Base-by-base conservation (phyloP, 2,329 filamentous ascomycete species). In the Botrytis deweyae region DNA sequence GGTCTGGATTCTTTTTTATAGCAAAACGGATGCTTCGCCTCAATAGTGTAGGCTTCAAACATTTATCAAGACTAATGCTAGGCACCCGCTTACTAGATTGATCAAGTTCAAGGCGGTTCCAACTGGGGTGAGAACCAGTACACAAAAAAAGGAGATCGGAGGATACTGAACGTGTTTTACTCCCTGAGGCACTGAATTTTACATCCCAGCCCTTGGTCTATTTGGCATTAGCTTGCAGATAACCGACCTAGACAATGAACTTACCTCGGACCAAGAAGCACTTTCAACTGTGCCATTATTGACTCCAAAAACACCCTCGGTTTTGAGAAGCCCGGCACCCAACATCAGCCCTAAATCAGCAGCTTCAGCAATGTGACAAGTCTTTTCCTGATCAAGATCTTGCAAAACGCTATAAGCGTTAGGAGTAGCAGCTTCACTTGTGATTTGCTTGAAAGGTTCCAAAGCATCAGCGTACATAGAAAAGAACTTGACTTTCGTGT, bases 401-500 rank as follows among this genome's bases (percentile, higher is more conserved):
- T 86, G 83, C 63, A 91, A 80, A n/a, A 81, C 81, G 7, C 85
- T 85, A 66, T 90, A 85, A 29, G 88, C 86, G 80, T 90, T 89
- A 3, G 87, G 86, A 12, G 83, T 82, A 20, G 83, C 83, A 3
- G 85, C 76, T 20, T 79, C 72, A 68, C 85, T 83, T 67, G 87
- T 82, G 64, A 90, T 85, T 29, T 85, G 81, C 74, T 83, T 82
- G 79, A 91, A 90, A 0, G 88, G 83, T 52, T 85, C 80, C 1
- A 88, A 81, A 1, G 85, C 87, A 29, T 86, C 84, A 29, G 88
- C 88, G 80, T 87, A 91, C 42, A 87, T 83, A 74, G 88, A 82
- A 79, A 91, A 91, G 36, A 89, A 83, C 63, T 85, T 84, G 61
- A 88, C 88, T 78, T 88, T 90, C 73, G 89, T 91, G 79, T 91